Base-by-base conservation (phyloP, 2,329 filamentous ascomycete species). In the Ophiostoma ulmi region DNA sequence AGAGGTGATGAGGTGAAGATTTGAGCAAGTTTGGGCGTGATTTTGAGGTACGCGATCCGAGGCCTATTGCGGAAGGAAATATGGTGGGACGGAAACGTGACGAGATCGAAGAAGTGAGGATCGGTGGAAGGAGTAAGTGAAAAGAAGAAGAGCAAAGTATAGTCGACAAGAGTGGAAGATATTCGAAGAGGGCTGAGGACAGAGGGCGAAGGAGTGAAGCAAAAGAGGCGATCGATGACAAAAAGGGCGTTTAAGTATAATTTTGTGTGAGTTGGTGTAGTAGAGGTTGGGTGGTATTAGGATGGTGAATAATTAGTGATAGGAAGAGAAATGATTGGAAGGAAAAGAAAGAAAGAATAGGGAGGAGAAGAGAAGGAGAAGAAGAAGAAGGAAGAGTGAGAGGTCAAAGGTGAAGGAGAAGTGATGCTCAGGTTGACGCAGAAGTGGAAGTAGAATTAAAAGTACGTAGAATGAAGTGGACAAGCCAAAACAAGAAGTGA, bases 331-430 rank as follows among this genome's bases (percentile, higher is more conserved):
- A 26, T 31, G n/a, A 31, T 31, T 20, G 17, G 44, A 8, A n/a
- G 17, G 44, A 7, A n/a, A 48, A 7, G 17, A 48, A 20, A 20
- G 17, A 48, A 8, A 48, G 31, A 31, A 31, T 31, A 4, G 2
- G 31, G 31, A 31, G 26, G 39, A 41, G 39, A 14, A 41, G 10
- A 58, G 52, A 26, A 58, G 22, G 48, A 55, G 20, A n/a, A 55
- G 52, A 17, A 58, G n/a, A 58, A 22, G 52, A 58, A 58, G n/a
- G 44, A 48, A 48, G 44, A 48, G 44, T 48, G 52, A 61, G 20
- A 55, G 58, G 26, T 61, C n/a, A 48, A 48, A 48, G 52, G n/a
- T 58, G 52, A 31, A 14, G 58, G 35, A 31, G 58, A 31, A 17
- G 58, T 35, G 26, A 17, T 11, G 26, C 13, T 35, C 2, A 55